Evolutionary conservation across 495 filamentous ascomycete species (phyloP), one percentile per base, ranked within the genome.

Genomic region (Penicillium paradoxum): DNA sequence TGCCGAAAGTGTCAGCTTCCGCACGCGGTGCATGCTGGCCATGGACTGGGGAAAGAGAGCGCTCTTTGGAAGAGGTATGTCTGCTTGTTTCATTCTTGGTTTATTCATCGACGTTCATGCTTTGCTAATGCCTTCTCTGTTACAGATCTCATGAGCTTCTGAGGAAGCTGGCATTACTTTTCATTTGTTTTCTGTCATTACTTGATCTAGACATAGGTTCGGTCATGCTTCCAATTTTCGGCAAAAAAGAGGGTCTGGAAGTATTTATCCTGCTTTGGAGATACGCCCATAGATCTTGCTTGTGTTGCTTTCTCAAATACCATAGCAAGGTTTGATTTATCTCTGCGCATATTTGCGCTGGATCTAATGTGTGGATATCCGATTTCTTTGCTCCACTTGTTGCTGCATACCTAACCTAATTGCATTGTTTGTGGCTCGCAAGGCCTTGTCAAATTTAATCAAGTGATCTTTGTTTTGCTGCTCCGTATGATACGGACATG

Each of bases 41-140:
- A 97, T 99, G 95, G 95, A 99, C 72, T 99, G 95, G 95, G 83
- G 78, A 9, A 99, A 97, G 82, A 80, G 95, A 68, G 86, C 89
- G 13, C 66, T 99, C 15, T 99, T 99, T 73, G 95, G 95, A 60
- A 82, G 95, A 84, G 93, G 92, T 96, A 71, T 78, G 86, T 74
- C 42, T 30, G 11, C 13, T 25, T 34, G 50, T 19, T 38, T 44
- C 38, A 0, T 32, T 2, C n/a, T 29, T 32, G 9, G 18, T 41
- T 41, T 24, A 7, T 25, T 4, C 4, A 22, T 45, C 43, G 8
- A 21, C 1, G 22, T 51, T 11, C 21, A 24, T 10, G 29, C 45
- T 15, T 45, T 41, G 29, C 48, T 64, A 58, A 60, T 54, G 0
- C 34, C 1, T 47, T 34, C 40, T 18, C 37, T 40, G 44, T 17